phyloP scores from a whole-genome alignment of 2,329 filamentous ascomycete genomes.

The Fusarium napiforme region DNA sequence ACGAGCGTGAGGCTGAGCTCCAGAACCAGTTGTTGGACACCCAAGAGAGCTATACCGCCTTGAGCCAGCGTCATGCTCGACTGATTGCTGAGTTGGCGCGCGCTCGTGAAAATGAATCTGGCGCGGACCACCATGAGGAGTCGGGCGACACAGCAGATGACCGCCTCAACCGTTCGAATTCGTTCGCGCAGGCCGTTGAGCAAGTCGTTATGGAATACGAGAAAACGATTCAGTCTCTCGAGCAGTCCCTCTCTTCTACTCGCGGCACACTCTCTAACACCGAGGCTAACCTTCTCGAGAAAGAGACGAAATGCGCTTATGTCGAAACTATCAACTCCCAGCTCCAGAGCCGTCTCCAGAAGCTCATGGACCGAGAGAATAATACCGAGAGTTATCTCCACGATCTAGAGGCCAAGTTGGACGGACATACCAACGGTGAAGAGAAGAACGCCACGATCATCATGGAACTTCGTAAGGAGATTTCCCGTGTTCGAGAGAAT shows the following conservation, averaged over 20 bases:
- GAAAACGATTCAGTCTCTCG: constrained; percentile 94
- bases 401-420: constrained; percentile 89
- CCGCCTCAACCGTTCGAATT: constrained; percentile 91
- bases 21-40: constrained; percentile 93
- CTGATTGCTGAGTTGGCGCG: constrained; percentile 93
- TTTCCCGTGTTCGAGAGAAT: constrained; percentile 86
- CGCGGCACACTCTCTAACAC: constrained; percentile 83
- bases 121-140: constrained; percentile 67
- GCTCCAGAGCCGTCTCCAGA: constrained; percentile 89
- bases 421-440: constrained; percentile 89
- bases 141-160: constrained; percentile 84
- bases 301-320: constrained; percentile 93
- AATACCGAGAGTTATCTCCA: constrained; percentile 94
- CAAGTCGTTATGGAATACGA: constrained; percentile 97
- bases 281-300: constrained; percentile 89
- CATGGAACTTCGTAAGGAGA: constrained; percentile 88
- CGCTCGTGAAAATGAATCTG: constrained; percentile 76
- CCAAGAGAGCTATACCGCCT: constrained; percentile 92
- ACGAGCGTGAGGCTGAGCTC: constrained; percentile 86
- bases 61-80: constrained; percentile 94
- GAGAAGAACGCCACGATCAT: constrained; percentile 92
- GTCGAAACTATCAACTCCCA: constrained; percentile 92
- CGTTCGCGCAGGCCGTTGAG: constrained; percentile 94
- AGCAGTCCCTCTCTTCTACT: constrained; percentile 90
- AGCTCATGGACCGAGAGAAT: constrained; percentile 88